Conservation (phyloP, 2,329 filamentous ascomycete species). For the Mariannaea elegans region DNA sequence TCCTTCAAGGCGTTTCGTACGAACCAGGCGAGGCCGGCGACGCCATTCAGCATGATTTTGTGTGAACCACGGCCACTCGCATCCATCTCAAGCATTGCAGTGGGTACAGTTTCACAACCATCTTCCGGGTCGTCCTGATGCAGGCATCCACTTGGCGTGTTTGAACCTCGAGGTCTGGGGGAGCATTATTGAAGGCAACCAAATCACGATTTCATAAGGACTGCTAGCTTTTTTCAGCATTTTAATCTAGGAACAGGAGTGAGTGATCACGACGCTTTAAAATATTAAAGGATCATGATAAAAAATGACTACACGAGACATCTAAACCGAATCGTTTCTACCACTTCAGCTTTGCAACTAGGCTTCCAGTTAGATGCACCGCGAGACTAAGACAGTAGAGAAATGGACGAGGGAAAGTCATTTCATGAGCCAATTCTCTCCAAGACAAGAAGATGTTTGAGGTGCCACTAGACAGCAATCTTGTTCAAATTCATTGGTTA, state of each 20-base stretch:
- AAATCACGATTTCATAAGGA: background rate
- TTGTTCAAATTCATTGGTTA: slow-evolving; percentile 35
- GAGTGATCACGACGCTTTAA: background rate
- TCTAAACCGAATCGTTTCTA: background rate
- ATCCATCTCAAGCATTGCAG: slow-evolving; percentile 31
- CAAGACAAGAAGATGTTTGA: slow-evolving; percentile 8
- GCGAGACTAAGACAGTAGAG: background rate
- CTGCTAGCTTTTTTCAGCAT: too few relatives aligned
- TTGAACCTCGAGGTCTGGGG: background rate
- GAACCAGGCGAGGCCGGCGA: slow-evolving; percentile 18
- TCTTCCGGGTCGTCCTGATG: slow-evolving; percentile 20
- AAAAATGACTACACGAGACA: background rate
- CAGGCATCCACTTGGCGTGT: slow-evolving; percentile 7
- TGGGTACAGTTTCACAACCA: slow-evolving; percentile 25
- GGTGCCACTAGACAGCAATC: slow-evolving; percentile 5
- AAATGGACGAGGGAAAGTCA: background rate
- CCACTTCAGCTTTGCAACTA: background rate
- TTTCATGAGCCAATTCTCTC: background rate
- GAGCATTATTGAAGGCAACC: background rate
- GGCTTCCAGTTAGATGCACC: background rate
- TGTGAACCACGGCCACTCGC: slow-evolving; percentile 33
- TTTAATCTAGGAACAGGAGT: background rate
- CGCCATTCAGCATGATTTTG: slow-evolving; percentile 22
- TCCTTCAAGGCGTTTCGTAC: background rate
- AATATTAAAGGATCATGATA: background rate